Percentiles rank a stretch among this genome's conserved stretches.
phyloP scores from a whole-genome alignment of 2,329 filamentous ascomycete genomes.

The Chaetothyriales sp. region DNA sequence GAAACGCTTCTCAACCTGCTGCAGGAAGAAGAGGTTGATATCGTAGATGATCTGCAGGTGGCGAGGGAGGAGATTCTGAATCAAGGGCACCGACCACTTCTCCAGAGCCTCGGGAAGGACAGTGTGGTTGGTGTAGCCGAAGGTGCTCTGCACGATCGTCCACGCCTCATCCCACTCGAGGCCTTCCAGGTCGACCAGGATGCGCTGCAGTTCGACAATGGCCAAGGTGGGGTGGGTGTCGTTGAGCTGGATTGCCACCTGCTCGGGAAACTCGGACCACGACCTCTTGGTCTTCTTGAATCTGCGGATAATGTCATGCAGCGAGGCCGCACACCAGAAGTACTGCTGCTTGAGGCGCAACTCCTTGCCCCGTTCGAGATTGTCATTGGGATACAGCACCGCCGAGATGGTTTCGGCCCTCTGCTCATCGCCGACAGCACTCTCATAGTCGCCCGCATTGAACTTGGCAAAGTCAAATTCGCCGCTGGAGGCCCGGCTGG shows the following conservation, averaged over 20 bases:
- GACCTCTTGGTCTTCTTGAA: constrained; percentile 94
- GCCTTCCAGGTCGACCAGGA: constrained; percentile 76
- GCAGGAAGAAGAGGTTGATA: constrained; percentile 89
- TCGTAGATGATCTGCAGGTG: constrained; percentile 97
- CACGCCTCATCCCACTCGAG: constrained; percentile 90
- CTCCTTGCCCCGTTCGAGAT: constrained; percentile 91
- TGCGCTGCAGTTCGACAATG: constrained; percentile 88
- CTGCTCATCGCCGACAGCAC: constrained; percentile 94
- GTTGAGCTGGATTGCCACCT: constrained; percentile 94
- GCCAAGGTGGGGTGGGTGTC: constrained; percentile 95
- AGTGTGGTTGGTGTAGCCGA: constrained; percentile 97
- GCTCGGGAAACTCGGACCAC: constrained; percentile 86
- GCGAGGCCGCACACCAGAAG: constrained; percentile 96
- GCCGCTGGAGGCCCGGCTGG: constrained; percentile 88
- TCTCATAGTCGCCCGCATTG: constrained; percentile 96
- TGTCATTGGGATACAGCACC: constrained; percentile 94
- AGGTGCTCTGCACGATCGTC: constrained; percentile 63
- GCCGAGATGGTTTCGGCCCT: constrained; percentile 97
- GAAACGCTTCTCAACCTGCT: constrained; percentile 77
- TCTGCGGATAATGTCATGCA: constrained; percentile 88
- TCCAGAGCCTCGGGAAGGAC: constrained; percentile 92
- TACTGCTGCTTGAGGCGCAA: constrained; percentile 97
- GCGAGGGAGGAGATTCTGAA: constrained; percentile 84
- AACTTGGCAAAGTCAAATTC: constrained; percentile 99
- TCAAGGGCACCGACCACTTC: constrained; percentile 90